Evolutionary conservation across 805 yeast species (phyloP), one percentile per base, ranked within the genome.

Genomic region (Spathaspora girioi): DNA sequence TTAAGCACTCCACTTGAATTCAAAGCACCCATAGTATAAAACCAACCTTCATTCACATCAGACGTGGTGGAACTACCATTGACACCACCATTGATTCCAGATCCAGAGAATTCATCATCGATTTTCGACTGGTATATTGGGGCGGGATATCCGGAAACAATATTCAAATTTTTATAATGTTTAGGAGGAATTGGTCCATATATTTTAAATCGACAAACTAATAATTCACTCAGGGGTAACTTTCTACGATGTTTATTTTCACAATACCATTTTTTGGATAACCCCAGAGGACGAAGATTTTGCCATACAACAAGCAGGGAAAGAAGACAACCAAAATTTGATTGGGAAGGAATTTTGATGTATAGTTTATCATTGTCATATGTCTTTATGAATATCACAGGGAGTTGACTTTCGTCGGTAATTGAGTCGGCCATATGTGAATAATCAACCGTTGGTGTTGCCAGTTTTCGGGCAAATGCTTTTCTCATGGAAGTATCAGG

Each of bases 11-110:
- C 94, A 59, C 83, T 76, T 1, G 86, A 78, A 60, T 80, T 81
- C 42, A 87, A 61, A 15, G 82, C 85, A 0, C 88, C 91, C 85
- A 83, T 84, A 1, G 87, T 81, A 48, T 75, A 77, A 60, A 86
- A 86, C 93, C 93, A 87, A 4, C 83, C 83, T 59, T 82, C 88
- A 19, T 68, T 61, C 20, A 63, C 43, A 43, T 55, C 49, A 15
- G 41, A 35, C 3, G 38, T 10, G 8, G 10, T 20, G 15, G 41
- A 7, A 1, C 20, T 20, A 40, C 18, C 14, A 23, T 23, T 23
- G 26, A 23, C 26, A 23, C 26, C 6, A 26, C 44, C 32, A 46
- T 18, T 29, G 8, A 14, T 11, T 8, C 27, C 23, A 3, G 10
- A 19, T 8, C 20, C 47, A 1, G 48, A 19, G 9, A 15, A 6